Evolutionary conservation across 352 stramenopile species (phyloP), one percentile per base, ranked within the genome.

Genomic region (Phytophthora pinifolia): DNA sequence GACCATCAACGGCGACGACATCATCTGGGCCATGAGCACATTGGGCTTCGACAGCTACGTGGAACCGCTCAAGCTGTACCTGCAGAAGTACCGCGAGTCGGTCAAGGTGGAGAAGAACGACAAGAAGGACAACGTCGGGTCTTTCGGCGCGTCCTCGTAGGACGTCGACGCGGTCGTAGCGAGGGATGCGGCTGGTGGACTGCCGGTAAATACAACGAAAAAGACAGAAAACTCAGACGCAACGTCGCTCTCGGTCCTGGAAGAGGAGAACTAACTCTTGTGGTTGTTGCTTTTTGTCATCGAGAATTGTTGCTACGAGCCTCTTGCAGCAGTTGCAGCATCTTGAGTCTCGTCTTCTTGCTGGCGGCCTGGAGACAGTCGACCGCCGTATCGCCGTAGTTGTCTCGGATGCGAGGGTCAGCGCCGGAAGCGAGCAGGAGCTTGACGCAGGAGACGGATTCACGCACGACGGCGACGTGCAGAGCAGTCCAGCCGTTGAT

Each of bases 1-100:
- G 86, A 99, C 97, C 20, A 99, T 99, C 72, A 99, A 99, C 73
- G 98, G 98, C 36, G 97, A 99, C 74, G 98, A 99, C 76, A 89
- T 99, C 51, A 86, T 99, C 37, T 99, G 96, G 96, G 97, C 98
- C 43, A 99, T 99, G 97, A 98, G 88, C 62, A 99, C 96, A 30
- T 76, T 99, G 29, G 98, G 98, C 43, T 99, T 99, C 76, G 97
- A 99, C 68, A 98, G 96, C 67, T 99, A 99, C 76, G 96, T 99
- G 31, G 97, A 99, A 68, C 97, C 97, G 35, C 84, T 99, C 17
- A 99, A 99, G 72, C 69, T 99, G 30, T 99, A 99, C 76, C 78
- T 99, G 38, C 86, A 88, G 34, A 99, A 99, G 74, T 99, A 99
- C 85, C 84, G 96, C 29, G 97, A 99, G 74, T 92, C 78, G 29